These are phyloP conservation scores for Aureobasidium sp. DNA, from an alignment of 2,329 filamentous ascomycete genomes.

Conservation along the genomic window DNA sequence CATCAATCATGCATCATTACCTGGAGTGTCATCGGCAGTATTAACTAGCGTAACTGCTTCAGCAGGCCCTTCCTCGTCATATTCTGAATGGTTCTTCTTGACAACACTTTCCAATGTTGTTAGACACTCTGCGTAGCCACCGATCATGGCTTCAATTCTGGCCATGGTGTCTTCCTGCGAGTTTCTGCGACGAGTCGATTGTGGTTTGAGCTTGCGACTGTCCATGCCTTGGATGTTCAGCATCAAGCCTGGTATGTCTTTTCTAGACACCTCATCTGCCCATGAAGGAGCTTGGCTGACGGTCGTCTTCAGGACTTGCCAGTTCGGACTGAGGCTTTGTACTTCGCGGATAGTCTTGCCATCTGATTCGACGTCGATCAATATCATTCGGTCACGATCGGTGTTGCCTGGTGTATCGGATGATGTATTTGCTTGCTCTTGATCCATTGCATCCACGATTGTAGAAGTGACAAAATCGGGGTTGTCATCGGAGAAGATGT, in stretches of 20 bases:
- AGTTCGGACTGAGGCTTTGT: slow-evolving; percentile 65
- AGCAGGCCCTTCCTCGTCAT: background rate
- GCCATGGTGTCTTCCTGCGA: slow-evolving; percentile 16
- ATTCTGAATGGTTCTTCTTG: slow-evolving; percentile 6
- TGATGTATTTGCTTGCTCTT: slow-evolving; percentile 10
- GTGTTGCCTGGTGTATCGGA: background rate
- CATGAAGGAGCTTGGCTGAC: slow-evolving; percentile 58
- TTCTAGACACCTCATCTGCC: slow-evolving; percentile 33
- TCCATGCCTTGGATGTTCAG: slow-evolving; percentile 42
- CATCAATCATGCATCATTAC: background rate
- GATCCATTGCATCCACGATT: slow-evolving; percentile 15
- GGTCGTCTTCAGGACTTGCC: slow-evolving; percentile 55
- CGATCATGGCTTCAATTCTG: slow-evolving; percentile 17
- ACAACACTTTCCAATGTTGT: slow-evolving; percentile 15
- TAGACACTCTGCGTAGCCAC: slow-evolving; percentile 14
- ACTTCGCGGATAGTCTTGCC: slow-evolving; percentile 56
- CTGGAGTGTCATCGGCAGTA: background rate
- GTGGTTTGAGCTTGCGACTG: background rate
- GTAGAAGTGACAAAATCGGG: slow-evolving; percentile 66
- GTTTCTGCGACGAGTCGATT: slow-evolving; percentile 7
- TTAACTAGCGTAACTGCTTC: background rate
- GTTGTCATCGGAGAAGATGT: slow-evolving; percentile 91
- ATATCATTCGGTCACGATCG: slow-evolving; percentile 45
- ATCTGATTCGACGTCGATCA: slow-evolving; percentile 46
- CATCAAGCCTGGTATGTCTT: slow-evolving; percentile 46